phyloP scores from a whole-genome alignment of 192 early-diverging fungal genomes.

The Coemansia sp. region DNA sequence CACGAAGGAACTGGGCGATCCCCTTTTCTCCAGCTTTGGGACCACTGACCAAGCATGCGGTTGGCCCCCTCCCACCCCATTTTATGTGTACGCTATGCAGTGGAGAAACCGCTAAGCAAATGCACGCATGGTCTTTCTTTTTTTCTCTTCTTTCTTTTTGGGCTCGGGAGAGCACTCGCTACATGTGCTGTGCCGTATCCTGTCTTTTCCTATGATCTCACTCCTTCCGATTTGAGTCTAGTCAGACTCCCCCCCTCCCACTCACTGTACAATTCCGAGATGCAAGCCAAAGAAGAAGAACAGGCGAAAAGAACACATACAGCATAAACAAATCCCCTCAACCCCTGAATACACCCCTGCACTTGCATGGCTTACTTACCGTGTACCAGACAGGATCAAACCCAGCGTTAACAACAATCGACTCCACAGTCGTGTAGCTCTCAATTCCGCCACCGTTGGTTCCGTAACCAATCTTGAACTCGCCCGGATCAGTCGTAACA shows the following conservation, averaged over 20 bases:
- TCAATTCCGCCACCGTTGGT: slow-evolving; percentile 17
- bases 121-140: too few species aligned
- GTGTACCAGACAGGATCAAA: slow-evolving; percentile 50
- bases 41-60: neutral
- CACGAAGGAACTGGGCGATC: neutral
- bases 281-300: neutral
- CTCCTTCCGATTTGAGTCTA: too few species aligned
- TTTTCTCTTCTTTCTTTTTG: too few species aligned
- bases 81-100: neutral
- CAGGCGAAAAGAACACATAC: neutral
- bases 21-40: neutral
- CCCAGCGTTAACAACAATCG: slow-evolving; percentile 33
- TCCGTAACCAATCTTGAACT: slow-evolving; percentile 39
- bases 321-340: neutral
- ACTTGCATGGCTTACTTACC: slow-evolving; percentile 23
- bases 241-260: too few species aligned
- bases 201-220: too few species aligned
- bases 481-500: slow-evolving; percentile 1
- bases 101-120: slow-evolving; percentile 1
- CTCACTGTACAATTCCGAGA: neutral
- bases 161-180: too few species aligned
- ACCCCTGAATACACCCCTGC: too few species aligned
- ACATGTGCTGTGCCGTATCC: too few species aligned
- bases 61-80: neutral
- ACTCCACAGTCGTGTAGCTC: slow-evolving; percentile 33